phyloP scores from a whole-genome alignment of 2,329 filamentous ascomycete species.

The Hypoxylon sp. region DNA sequence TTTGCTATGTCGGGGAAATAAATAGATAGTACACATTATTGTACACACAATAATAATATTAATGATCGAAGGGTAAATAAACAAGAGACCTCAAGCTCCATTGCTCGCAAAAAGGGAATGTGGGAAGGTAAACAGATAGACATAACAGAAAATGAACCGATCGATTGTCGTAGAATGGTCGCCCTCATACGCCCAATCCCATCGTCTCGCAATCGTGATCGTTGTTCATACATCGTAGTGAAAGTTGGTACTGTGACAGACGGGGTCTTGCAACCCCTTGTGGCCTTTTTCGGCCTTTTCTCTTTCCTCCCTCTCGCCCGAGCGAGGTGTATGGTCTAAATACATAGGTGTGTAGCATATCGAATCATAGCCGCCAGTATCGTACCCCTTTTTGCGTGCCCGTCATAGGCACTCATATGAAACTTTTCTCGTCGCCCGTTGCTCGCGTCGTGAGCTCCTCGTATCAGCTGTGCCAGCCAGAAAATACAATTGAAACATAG shows the following conservation, averaged over 20 bases:
- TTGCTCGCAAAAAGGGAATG: constrained; percentile 1
- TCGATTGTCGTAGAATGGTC: constrained; percentile 20
- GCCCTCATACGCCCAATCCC: constrained; percentile 8
- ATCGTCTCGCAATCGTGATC: constrained; percentile 28
- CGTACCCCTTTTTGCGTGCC: constrained; percentile 22
- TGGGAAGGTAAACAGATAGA: constrained; percentile 9
- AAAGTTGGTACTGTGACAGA: constrained; percentile 14
- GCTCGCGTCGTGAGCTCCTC: constrained; percentile 24
- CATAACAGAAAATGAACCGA: constrained; percentile 17
- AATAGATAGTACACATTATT: constrained; percentile 23
- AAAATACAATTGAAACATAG: constrained; percentile 27
- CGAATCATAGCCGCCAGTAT: constrained; percentile 24
- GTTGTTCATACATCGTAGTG: constrained; percentile 35
- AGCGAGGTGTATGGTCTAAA: constrained; percentile 40
- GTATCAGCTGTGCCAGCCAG: constrained; percentile 20
- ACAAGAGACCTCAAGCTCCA: constrained; percentile 18
- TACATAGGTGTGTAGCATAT: constrained; percentile 24
- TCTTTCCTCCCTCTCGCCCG: constrained; percentile 34
- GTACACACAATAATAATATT: constrained; percentile 36
- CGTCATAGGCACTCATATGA: constrained; percentile 31
- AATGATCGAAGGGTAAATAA: constrained; percentile 23
- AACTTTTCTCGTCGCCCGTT: constrained; percentile 29
- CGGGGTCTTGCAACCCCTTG: constrained; percentile 23
- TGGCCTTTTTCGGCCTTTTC: constrained; percentile 5
- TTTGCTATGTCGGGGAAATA: constrained; percentile 6